Base-by-base conservation (phyloP, 768 basidiomycete species). In the Leucocoprinus leucothites region DNA sequence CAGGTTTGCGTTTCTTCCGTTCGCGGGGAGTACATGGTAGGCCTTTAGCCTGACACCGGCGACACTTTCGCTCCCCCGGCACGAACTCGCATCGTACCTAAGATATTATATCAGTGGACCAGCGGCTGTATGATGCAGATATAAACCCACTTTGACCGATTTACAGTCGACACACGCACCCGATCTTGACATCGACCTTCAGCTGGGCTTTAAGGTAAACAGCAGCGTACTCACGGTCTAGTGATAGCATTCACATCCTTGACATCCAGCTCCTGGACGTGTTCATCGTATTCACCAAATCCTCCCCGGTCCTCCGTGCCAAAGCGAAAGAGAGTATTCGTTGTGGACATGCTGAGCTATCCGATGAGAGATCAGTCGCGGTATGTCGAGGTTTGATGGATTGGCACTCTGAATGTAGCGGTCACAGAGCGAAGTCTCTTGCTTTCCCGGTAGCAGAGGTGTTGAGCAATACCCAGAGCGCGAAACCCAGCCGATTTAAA, bases 111-210 rank as follows among this genome's bases (percentile, higher is more conserved):
- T 5, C 43, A 21, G 31, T 43, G 24, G 34, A 35, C 26, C 42
- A 31, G 9, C 31, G 4, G 9, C n/a, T 18, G 21, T 11, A 18
- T 26, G 31, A 50, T 9, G 14, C 2, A 11, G 28, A 1, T 11
- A 31, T 22, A 34, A 34, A 22, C 16, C 44, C 47, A 79, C 82
- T 66, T 82, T 83, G 42, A 82, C 71, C 5, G 79, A 78, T 65
- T 83, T 82, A 66, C 82, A 83, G 56, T 82, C 78, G 24, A 79
- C 74, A 64, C 81, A 82, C 26, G 81, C 82, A 22, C 79, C 77
- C 51, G 75, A 70, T 31, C 81, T 82, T 45, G 14, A 3, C 18
- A 26, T 28, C 43, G 48, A 40, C 21, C 13, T 13, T 48, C 25
- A 55, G 53, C 8, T 7, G 24, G 26, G n/a, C 1, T n/a, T n/a